A percentile compares a stretch with the other conserved stretches of the same genome.
These are phyloP conservation scores for Colletotrichum lindemuthianum DNA, from an alignment of 2,329 filamentous ascomycete species.

Conservation along the genomic window DNA sequence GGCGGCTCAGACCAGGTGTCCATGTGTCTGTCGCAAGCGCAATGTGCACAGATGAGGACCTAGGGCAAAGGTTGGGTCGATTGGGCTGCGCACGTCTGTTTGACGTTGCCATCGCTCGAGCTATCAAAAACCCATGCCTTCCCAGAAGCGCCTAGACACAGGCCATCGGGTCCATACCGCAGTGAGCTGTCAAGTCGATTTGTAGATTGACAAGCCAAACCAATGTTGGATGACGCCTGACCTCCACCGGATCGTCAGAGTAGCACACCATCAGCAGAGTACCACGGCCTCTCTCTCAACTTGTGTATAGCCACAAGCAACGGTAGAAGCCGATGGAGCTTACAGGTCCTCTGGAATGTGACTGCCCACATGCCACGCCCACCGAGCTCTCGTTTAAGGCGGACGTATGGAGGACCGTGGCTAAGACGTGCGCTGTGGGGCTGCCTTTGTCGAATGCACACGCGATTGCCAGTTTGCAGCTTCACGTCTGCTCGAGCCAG, in stretches of 20 bases:
- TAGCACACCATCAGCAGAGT: too few relatives aligned
- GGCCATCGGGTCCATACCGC: background rate
- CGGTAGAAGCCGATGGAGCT: background rate
- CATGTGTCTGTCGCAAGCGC: constrained; percentile 23
- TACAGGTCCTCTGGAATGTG: too few relatives aligned
- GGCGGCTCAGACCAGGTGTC: constrained; percentile 17
- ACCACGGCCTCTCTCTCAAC: background rate
- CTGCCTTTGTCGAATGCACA: too few relatives aligned
- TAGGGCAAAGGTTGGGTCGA: constrained; percentile 13
- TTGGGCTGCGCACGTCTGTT: constrained; percentile 29
- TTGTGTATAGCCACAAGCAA: constrained; percentile 11
- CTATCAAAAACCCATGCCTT: constrained; percentile 25
- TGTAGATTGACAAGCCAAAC: constrained; percentile 11
- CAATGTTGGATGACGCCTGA: background rate
- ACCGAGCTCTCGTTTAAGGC: too few relatives aligned
- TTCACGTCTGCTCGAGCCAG: background rate
- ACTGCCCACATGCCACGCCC: too few relatives aligned
- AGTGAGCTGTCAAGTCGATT: background rate
- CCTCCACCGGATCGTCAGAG: too few relatives aligned
- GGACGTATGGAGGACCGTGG: background rate
- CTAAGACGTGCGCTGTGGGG: too few relatives aligned
- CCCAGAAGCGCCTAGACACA: constrained; percentile 2
- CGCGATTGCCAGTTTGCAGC: too few relatives aligned
- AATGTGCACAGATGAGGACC: constrained; percentile 23
- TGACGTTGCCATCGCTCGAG: constrained; percentile 26